Evolutionary conservation across 768 basidiomycete species (phyloP).

Genomic region (Calocera viscosa): DNA sequence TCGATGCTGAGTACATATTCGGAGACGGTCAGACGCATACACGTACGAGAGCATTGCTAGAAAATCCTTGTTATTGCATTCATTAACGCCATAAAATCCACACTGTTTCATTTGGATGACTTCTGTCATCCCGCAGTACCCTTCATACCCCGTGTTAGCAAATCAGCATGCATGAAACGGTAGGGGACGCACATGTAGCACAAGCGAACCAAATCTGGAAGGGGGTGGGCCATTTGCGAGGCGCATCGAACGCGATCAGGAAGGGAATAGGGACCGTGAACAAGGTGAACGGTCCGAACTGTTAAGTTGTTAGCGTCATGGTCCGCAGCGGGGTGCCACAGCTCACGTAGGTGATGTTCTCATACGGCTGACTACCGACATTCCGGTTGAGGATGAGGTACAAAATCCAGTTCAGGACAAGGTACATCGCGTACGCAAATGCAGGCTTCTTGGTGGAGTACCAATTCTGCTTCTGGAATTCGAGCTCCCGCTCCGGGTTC

Average conservation of each 20-base stretch:
- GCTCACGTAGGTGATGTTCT: neutral
- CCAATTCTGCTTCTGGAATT: slow-evolving; percentile 21
- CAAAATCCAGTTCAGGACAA: slow-evolving; percentile 10
- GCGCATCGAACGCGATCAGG: slow-evolving; percentile 27
- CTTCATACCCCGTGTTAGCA: neutral
- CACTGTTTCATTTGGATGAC: slow-evolving; percentile 15
- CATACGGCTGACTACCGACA: slow-evolving; percentile 1
- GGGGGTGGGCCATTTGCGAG: slow-evolving; percentile 18
- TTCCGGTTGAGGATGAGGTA: slow-evolving; percentile 10
- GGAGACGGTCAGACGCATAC: neutral
- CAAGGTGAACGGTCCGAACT: slow-evolving; percentile 14
- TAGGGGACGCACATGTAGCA: slow-evolving; percentile 20
- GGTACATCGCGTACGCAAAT: neutral
- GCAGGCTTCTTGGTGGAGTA: slow-evolving; percentile 20
- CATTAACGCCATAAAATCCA: slow-evolving; percentile 19
- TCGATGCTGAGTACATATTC: neutral
- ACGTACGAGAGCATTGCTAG: slow-evolving; percentile 20
- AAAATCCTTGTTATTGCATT: slow-evolving; percentile 28
- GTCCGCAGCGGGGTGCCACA: neutral
- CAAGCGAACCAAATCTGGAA: slow-evolving; percentile 26
- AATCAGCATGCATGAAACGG: neutral
- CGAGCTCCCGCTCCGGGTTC: slow-evolving; percentile 15
- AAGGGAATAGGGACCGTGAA: slow-evolving; percentile 23
- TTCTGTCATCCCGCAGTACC: neutral
- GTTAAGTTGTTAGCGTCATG: neutral